Base-by-base conservation (phyloP, 345 rosid species). In the Luvunga scandens region DNA sequence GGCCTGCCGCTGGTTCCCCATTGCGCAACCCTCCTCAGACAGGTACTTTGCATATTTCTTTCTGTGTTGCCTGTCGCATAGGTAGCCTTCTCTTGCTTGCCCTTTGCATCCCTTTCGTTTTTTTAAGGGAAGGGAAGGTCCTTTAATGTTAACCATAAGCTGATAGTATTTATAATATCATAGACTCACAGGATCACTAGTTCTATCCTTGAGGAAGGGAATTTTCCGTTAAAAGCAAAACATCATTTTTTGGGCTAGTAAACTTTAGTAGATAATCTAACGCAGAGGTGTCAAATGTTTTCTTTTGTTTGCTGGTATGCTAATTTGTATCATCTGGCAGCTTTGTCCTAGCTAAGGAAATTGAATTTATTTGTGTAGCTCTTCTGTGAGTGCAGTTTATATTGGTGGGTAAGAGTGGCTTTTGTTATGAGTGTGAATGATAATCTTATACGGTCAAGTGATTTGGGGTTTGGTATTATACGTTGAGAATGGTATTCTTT, bases 1-100 rank as follows among this genome's bases (percentile, higher is more conserved):
- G 77, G 1, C 64, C 74, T 42, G 45, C 70, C 33, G 72, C 73
- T 22, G 61, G 64, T 55, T 31, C 79, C 13, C 50, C 70, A 25
- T 25, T 38, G 14, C 34, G 36, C 21, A 67, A 77, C 27, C 50
- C 80, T 81, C 75, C 84, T 16, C 10, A 72, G 8, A 78, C 71
- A 31, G 84, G 78, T 76, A 71, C 13, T 3, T 12, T 13, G 50
- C 50, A 45, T 45, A 45, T 25, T 31, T 30, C 38, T 18, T 30
- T 3, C 24, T 64, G 22, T 64, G 39, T 64, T 62, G 21, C 66
- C 0, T 61, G 65, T n/a, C 25, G 5, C 62, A 59, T 59, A 2
- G 25, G 25, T 61, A 14, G 64, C 16, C 10, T 25, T 4, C 18
- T 61, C 25, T 25, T 61, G 65, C 16, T 25, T 10, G 65, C 18